Evolutionary conservation across 495 filamentous ascomycete species (phyloP), one percentile per base, ranked within the genome.

Genomic region (Aspergillus ellipticus): DNA sequence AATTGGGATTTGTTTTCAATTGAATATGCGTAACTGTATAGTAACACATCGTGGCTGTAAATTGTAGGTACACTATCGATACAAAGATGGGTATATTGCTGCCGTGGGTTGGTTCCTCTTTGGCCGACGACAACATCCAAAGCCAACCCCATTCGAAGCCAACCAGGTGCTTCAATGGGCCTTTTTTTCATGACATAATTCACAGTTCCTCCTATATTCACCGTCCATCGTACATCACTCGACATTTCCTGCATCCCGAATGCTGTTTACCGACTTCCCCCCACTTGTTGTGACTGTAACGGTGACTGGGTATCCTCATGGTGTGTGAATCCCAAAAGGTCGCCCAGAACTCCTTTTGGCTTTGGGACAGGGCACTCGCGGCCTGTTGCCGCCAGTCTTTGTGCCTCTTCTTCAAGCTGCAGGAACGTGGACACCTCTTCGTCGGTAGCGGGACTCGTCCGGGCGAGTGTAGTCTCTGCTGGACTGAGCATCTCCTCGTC

Each of bases 351-450:
- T 9, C 89, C 90, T 16, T 80, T 75, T 0, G 90, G 91, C 63
- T 95, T 96, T 4, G 91, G 91, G 2, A 96, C 86, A 0, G 90
- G 91, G 62, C 91, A 96, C 66, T 92, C 76, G 21, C 62, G 61
- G 7, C 65, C 59, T 13, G 66, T 47, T 9, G 71, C 64, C 13
- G 65, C 60, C 37, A 73, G 17, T 39, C 63, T 66, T 58, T 74
- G 66, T 48, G 73, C 68, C 63, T 78, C 75, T 59, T 72, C 72
- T 66, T 77, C 73, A 62, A 76, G 63, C 50, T 74, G 71, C 22
- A 74, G 63, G 60, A 79, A 79, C 1, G 73, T 71, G 9, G 78
- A 61, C 46, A 75, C 65, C 55, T 78, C 69, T 24, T 78, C 79
- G 31, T 80, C 74, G 41, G 59, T 61, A 17, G 60, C 42, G 48